A percentile compares a stretch with the other conserved stretches of the same genome.
Evolutionary conservation across 192 early-diverging fungal species (phyloP).

Genomic region (Tieghemiomyces parasiticus): DNA sequence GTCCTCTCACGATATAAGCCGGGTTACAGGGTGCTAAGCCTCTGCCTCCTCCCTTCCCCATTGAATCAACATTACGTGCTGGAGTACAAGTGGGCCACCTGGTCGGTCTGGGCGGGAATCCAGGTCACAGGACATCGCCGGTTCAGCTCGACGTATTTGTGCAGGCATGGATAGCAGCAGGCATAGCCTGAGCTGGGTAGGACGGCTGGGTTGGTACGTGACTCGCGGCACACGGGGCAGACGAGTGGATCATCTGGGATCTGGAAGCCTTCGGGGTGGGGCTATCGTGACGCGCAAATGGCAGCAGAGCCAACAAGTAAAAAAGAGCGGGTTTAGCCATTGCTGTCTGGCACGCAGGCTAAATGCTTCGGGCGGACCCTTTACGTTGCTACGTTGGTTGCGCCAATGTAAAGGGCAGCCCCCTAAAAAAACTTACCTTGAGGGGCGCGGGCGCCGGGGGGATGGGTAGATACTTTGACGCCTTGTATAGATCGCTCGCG

Average conservation of each 20-base stretch:
- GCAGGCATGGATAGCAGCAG: slow-evolving; percentile 86
- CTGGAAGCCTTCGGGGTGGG: slow-evolving; percentile 55
- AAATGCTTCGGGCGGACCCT: neutral
- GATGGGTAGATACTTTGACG: slow-evolving; percentile 29
- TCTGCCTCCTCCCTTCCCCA: no score
- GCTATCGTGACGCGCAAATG: slow-evolving; percentile 23
- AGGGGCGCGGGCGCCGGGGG: slow-evolving; percentile 63
- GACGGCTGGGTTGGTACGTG: slow-evolving; percentile 73
- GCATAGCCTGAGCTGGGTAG: slow-evolving; percentile 71
- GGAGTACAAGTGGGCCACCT: slow-evolving; percentile 26
- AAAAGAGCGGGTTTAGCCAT: neutral
- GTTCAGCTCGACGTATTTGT: slow-evolving; percentile 52
- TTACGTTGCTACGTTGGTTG: neutral
- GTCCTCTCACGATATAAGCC: no score
- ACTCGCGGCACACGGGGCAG: slow-evolving; percentile 62
- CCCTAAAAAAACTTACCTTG: slow-evolving; percentile 26
- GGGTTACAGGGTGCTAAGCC: no score
- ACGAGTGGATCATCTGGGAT: slow-evolving; percentile 54
- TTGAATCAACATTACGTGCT: no score
- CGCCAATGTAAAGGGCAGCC: slow-evolving; percentile 9
- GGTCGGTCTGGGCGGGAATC: slow-evolving; percentile 15
- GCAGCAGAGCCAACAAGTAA: no score
- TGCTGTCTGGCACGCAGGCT: neutral
- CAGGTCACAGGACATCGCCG: slow-evolving; percentile 68
- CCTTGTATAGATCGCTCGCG: slow-evolving; percentile 59